Conservation (phyloP, 108 stramenopile genomes). For the Nannochloropsis granulata region DNA sequence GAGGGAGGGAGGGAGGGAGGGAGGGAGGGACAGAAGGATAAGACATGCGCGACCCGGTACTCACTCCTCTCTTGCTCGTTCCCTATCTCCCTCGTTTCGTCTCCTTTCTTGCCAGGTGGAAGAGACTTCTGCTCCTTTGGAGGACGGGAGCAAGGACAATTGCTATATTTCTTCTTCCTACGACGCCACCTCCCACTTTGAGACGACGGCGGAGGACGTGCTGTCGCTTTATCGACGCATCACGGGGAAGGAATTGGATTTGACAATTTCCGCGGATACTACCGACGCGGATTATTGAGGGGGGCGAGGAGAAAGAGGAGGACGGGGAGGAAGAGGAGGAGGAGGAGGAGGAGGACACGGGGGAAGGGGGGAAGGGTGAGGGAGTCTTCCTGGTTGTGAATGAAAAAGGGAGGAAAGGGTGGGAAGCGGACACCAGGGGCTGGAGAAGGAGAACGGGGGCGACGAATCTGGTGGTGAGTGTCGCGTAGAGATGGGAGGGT, state of each 20-base stretch:
- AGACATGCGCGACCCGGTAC: background rate
- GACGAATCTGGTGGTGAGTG: no score
- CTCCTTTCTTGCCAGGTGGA: slow-evolving; percentile 40
- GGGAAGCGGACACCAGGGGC: no score
- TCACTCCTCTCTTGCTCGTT: background rate
- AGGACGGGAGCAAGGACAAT: slow-evolving; percentile 68
- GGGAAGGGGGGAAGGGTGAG: background rate
- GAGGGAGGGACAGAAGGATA: background rate
- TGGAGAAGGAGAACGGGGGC: no score
- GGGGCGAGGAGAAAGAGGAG: background rate
- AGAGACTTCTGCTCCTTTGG: slow-evolving; percentile 68
- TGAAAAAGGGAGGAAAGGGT: no score
- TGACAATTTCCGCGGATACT: slow-evolving; percentile 46
- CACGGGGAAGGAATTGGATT: slow-evolving; percentile 84
- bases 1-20: background rate
- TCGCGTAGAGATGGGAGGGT: no score
- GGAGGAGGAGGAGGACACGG: background rate
- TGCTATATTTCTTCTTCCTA: slow-evolving; percentile 83
- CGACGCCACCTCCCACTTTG: slow-evolving; percentile 98
- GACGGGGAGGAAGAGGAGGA: background rate
- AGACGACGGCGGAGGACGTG: slow-evolving; percentile 73
- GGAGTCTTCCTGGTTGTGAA: no score
- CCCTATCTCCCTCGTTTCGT: background rate
- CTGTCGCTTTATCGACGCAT: slow-evolving; percentile 80
- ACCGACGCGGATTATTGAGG: slow-evolving; percentile 5